Conservation (phyloP, 805 yeast genomes). For the Candida gorgasii region DNA sequence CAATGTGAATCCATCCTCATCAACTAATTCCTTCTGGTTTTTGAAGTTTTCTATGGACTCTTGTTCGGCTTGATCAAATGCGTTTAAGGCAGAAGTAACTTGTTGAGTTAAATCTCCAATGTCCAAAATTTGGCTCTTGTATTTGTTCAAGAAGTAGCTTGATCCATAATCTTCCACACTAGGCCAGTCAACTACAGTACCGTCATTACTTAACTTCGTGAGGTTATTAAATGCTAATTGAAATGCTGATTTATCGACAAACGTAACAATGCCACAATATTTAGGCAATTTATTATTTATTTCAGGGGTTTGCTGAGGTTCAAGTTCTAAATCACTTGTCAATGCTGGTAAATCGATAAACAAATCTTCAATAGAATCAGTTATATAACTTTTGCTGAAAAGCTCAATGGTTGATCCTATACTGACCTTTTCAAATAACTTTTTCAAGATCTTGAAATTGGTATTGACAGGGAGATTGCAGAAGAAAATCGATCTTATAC, state of each 20-base stretch:
- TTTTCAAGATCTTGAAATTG: conserved; percentile 51
- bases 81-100: conserved; percentile 61
- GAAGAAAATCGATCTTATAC: conserved; percentile 61
- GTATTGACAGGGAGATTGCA: conserved; percentile 75
- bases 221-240: conserved; percentile 65
- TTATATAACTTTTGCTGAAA: conserved; percentile 33
- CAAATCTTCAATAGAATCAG: conserved; percentile 45
- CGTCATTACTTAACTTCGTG: conserved; percentile 43
- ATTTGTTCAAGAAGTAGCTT: conserved; percentile 43
- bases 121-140: conserved; percentile 41
- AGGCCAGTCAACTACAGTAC: conserved; percentile 40
- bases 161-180: conserved; percentile 30
- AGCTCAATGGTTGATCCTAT: conserved; percentile 65
- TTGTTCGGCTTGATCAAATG: conserved; percentile 71
- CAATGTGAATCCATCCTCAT: conserved; percentile 91
- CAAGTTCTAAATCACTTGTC: conserved; percentile 55
- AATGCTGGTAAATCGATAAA: conserved; percentile 57
- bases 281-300: conserved; percentile 53
- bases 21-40: conserved; percentile 63
- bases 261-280: conserved; percentile 70
- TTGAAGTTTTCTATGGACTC: conserved; percentile 56
- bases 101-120: conserved; percentile 51
- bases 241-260: conserved; percentile 70
- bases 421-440: conserved; percentile 58
- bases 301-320: not conserved